phyloP scores from a whole-genome alignment of 2,329 filamentous ascomycete species.

The Aspergillus eucalypticola region DNA sequence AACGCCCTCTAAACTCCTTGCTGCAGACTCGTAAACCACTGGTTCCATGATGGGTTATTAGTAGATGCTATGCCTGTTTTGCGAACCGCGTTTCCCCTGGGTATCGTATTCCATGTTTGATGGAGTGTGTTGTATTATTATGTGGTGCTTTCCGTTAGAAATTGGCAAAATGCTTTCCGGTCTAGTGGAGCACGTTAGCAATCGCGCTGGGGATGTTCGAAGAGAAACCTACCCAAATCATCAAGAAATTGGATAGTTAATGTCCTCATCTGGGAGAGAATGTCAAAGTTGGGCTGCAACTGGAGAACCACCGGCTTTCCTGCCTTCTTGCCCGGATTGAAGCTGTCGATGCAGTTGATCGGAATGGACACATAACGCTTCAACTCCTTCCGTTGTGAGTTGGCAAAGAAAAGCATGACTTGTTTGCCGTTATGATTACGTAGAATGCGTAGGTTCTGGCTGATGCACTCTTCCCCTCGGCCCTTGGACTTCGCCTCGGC shows the following conservation, averaged over 20 bases:
- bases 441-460: slow-evolving; percentile 45
- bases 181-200: slow-evolving; percentile 24
- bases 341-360: slow-evolving; percentile 41
- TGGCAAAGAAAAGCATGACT: slow-evolving; percentile 44
- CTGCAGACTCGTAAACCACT: neutral
- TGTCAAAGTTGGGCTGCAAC: slow-evolving; percentile 43
- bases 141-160: slow-evolving; percentile 25
- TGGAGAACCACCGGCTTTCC: slow-evolving; percentile 40
- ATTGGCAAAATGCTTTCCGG: slow-evolving; percentile 33
- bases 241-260: slow-evolving; percentile 43
- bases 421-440: slow-evolving; percentile 37
- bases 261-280: slow-evolving; percentile 42
- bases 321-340: slow-evolving; percentile 42
- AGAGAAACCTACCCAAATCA: slow-evolving; percentile 34
- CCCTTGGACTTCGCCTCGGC: slow-evolving; percentile 47
- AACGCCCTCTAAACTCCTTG: neutral
- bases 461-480: slow-evolving; percentile 48
- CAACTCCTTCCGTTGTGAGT: slow-evolving; percentile 43
- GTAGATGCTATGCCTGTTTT: neutral
- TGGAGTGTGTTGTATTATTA: neutral
- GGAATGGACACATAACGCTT: slow-evolving; percentile 46
- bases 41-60: neutral
- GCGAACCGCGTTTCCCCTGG: neutral
- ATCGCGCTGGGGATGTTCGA: neutral
- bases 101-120: neutral